Conservation (phyloP, 176 grass and related monocot genomes). For the Thinopyrum elongatum region DNA sequence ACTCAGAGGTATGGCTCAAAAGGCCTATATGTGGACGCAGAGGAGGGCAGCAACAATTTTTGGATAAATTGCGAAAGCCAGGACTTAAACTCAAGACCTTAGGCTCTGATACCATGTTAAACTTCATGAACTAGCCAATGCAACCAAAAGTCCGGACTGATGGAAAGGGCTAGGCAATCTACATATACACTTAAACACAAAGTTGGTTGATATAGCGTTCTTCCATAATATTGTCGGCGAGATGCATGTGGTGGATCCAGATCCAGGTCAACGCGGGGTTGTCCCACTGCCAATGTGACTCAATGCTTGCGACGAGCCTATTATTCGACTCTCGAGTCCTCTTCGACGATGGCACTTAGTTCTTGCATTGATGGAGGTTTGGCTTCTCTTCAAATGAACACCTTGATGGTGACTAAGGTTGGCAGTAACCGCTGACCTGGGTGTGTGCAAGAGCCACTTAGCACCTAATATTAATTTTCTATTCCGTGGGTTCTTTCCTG, state of each 20-base stretch:
- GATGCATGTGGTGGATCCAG: background rate
- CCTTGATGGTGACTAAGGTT: background rate
- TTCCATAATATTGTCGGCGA: background rate
- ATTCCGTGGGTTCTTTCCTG: background rate
- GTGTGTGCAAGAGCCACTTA: background rate
- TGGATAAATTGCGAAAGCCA: too few species aligned
- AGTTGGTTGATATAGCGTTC: background rate
- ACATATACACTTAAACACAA: too few species aligned
- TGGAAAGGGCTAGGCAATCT: too few species aligned
- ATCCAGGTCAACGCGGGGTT: background rate
- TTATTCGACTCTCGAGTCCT: background rate
- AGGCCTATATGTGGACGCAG: too few species aligned
- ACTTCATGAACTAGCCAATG: too few species aligned
- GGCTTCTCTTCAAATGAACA: background rate
- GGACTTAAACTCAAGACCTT: too few species aligned
- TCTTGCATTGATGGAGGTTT: background rate
- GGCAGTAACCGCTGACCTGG: background rate
- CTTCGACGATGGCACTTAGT: background rate
- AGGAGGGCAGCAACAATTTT: too few species aligned
- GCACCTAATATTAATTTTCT: background rate
- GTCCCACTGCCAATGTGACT: background rate
- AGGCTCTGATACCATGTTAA: too few species aligned
- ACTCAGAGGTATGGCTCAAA: too few species aligned
- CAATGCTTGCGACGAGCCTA: background rate
- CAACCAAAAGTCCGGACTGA: too few species aligned